phyloP scores from a whole-genome alignment of 169 alveolate genomes.

The Babesia bovis region DNA sequence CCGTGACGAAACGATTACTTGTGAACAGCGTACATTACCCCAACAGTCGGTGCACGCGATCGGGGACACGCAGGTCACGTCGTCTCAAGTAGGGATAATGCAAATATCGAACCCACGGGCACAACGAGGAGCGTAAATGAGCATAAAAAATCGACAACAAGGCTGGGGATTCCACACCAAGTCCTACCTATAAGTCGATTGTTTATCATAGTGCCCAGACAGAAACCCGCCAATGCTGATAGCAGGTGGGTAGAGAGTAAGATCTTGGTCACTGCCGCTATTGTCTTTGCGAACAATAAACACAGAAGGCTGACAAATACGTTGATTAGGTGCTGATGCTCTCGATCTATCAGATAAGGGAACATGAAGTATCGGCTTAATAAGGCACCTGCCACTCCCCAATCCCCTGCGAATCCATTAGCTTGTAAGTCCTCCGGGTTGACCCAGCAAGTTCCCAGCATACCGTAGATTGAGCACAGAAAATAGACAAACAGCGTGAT shows the following conservation, averaged over 20 bases:
- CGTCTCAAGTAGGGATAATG: constrained; percentile 34
- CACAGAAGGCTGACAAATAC: constrained; percentile 47
- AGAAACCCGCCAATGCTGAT: constrained; percentile 55
- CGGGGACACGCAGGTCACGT: background rate
- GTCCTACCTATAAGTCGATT: constrained; percentile 11
- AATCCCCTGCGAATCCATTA: constrained; percentile 67
- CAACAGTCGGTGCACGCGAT: background rate
- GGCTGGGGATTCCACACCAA: constrained; percentile 24
- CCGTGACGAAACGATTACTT: background rate
- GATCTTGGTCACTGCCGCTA: constrained; percentile 28
- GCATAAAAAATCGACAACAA: constrained; percentile 51
- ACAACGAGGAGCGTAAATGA: constrained; percentile 32
- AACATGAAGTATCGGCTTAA: constrained; percentile 57
- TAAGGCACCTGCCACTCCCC: constrained; percentile 70
- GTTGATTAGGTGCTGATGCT: constrained; percentile 58
- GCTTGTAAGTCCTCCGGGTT: constrained; percentile 48
- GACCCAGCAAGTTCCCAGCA: constrained; percentile 55
- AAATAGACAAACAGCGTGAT: constrained; percentile 46
- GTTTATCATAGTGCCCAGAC: constrained; percentile 59
- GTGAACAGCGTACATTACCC: constrained; percentile 6
- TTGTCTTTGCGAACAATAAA: constrained; percentile 56
- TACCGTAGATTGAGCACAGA: constrained; percentile 55
- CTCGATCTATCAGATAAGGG: constrained; percentile 56
- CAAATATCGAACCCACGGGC: constrained; percentile 51
- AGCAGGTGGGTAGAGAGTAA: constrained; percentile 48